Conservation (phyloP, 768 basidiomycete species). For the Rhizopogon vesiculosus region DNA sequence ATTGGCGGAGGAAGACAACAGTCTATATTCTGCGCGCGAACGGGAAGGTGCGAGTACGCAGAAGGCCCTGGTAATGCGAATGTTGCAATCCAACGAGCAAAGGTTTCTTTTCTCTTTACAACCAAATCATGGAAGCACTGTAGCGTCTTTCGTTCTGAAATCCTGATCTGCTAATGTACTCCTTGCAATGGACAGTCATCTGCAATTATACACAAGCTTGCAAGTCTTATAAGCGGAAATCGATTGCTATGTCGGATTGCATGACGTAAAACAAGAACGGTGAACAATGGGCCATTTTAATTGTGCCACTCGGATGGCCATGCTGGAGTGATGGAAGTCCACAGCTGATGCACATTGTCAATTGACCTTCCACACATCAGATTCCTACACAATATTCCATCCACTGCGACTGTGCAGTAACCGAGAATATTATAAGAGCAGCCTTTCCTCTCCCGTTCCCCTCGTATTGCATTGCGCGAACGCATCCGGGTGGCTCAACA, state of each 20-base stretch:
- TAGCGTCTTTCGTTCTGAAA: neutral
- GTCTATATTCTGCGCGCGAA: constrained; percentile 36
- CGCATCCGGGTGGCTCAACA: neutral
- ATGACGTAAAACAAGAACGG: neutral
- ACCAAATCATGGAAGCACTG: neutral
- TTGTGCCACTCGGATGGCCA: constrained; percentile 17
- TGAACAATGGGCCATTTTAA: neutral
- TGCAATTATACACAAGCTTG: neutral
- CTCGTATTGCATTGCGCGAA: constrained; percentile 2
- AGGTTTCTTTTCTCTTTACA: neutral
- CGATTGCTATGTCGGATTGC: neutral
- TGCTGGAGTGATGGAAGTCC: neutral
- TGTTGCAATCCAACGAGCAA: neutral
- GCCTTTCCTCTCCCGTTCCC: neutral
- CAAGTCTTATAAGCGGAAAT: neutral
- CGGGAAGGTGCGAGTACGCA: constrained; percentile 39
- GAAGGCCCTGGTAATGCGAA: constrained; percentile 31
- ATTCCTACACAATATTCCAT: neutral
- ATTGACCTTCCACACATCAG: neutral
- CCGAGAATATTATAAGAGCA: constrained; percentile 13
- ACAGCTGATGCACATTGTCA: neutral
- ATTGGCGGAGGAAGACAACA: constrained; percentile 29
- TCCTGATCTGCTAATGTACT: neutral
- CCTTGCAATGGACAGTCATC: neutral
- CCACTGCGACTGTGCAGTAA: neutral